A percentile compares a stretch with the other conserved stretches of the same genome.
These are phyloP conservation scores for Fusarium sp. DNA, from an alignment of 2,329 filamentous ascomycete species.

Conservation along the genomic window DNA sequence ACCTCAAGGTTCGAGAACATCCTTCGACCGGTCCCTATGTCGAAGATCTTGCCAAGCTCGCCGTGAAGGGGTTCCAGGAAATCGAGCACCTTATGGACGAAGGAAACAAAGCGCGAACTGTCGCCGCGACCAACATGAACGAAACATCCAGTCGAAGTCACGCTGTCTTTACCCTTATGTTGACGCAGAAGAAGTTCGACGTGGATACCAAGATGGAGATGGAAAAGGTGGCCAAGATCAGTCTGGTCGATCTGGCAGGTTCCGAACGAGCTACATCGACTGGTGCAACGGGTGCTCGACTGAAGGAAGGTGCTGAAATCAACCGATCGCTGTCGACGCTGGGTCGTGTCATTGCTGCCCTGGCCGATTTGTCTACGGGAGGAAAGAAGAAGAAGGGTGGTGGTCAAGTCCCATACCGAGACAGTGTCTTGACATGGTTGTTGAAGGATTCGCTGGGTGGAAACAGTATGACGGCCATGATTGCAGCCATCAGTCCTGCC, in stretches of 20 bases:
- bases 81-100: slow-evolving; percentile 99
- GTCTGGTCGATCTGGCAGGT: slow-evolving; percentile 95
- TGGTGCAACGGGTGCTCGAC: slow-evolving; percentile 90
- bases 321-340: slow-evolving; percentile 96
- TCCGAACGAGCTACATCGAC: slow-evolving; percentile 98
- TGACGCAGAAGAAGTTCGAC: slow-evolving; percentile 94
- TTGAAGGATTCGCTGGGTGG: slow-evolving; percentile 96
- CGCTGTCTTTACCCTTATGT: slow-evolving; percentile 94
- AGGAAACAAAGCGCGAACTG: slow-evolving; percentile 97
- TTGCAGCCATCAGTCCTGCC: slow-evolving; percentile 96
- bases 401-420: slow-evolving; percentile 91
- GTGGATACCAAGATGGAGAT: slow-evolving; percentile 95
- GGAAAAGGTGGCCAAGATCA: slow-evolving; percentile 98
- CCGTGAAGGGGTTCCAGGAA: slow-evolving; percentile 91
- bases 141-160: slow-evolving; percentile 98
- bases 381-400: slow-evolving; percentile 81
- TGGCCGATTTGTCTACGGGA: slow-evolving; percentile 88
- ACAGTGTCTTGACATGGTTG: slow-evolving; percentile 95
- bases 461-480: slow-evolving; percentile 99
- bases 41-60: slow-evolving; percentile 94
- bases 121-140: slow-evolving; percentile 99
- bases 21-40: slow-evolving; percentile 98
- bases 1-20: slow-evolving; percentile 96
- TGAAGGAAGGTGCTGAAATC: slow-evolving; percentile 99
- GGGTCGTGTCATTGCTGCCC: slow-evolving; percentile 94